These are phyloP conservation scores for Trametes gibbosa DNA, from an alignment of 768 basidiomycete genomes.

Conservation along the genomic window DNA sequence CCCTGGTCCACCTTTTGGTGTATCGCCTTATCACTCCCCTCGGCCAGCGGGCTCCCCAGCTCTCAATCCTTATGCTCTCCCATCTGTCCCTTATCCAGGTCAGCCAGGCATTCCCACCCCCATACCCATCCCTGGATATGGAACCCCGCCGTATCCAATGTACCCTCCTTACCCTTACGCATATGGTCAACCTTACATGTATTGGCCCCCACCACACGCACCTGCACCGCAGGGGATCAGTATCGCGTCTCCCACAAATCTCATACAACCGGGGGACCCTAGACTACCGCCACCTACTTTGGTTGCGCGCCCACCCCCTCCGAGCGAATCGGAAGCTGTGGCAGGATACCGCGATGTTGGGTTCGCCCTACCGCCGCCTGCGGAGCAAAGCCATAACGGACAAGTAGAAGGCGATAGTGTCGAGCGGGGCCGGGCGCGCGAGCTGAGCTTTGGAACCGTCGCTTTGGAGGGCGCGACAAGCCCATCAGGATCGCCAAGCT, in stretches of 20 bases:
- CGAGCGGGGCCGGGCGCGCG: constrained; percentile 23
- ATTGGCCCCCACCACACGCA: constrained; percentile 31
- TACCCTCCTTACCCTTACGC: constrained; percentile 35
- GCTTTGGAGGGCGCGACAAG: constrained; percentile 24
- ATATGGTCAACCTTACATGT: constrained; percentile 38
- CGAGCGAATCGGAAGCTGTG: constrained; percentile 35
- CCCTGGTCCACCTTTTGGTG: constrained; percentile 7
- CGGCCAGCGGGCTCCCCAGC: constrained; percentile 19
- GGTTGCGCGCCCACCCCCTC: constrained; percentile 32
- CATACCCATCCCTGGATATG: constrained; percentile 25
- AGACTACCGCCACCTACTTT: constrained; percentile 31
- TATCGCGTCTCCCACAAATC: neutral
- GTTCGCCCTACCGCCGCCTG: constrained; percentile 21
- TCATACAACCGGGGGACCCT: constrained; percentile 2
- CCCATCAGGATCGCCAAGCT: constrained; percentile 4
- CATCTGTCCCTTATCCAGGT: constrained; percentile 19
- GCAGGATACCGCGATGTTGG: constrained; percentile 34
- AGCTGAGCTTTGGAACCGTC: constrained; percentile 56
- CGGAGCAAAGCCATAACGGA: constrained; percentile 1
- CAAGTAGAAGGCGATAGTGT: neutral
- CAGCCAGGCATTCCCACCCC: constrained; percentile 18
- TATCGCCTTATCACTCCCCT: constrained; percentile 23
- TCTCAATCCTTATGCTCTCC: constrained; percentile 17
- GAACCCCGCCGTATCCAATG: constrained; percentile 35
- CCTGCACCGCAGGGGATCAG: neutral